A percentile compares a stretch with the other conserved stretches of the same genome.
These are phyloP conservation scores for Corymbia citriodora DNA, from an alignment of 441 rosid species.

Conservation along the genomic window DNA sequence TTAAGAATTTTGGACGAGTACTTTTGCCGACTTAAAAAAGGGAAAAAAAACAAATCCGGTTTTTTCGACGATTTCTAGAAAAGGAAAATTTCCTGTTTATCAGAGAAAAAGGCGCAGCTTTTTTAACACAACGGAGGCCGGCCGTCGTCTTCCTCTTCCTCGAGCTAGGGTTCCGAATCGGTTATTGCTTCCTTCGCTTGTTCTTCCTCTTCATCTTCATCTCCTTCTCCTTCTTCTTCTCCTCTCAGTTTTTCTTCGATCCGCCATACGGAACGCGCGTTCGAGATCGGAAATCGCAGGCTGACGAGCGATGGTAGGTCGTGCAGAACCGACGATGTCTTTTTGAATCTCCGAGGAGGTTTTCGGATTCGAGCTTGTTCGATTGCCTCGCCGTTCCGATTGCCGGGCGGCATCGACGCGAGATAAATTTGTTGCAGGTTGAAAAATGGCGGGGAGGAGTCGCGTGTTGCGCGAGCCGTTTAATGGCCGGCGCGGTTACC, in stretches of 20 bases:
- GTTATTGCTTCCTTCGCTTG: background rate
- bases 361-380: background rate
- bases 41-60: background rate
- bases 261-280: background rate
- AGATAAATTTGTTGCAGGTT: background rate
- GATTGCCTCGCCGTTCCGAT: background rate
- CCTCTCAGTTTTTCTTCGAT: background rate
- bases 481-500: slow-evolving; percentile 59
- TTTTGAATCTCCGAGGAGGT: background rate
- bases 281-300: background rate
- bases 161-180: background rate
- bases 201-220: background rate
- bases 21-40: background rate
- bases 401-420: background rate
- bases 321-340: background rate
- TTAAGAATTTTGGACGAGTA: background rate
- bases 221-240: background rate
- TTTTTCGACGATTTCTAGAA: background rate
- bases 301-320: background rate
- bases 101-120: background rate
- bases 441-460: slow-evolving; percentile 78
- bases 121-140: background rate
- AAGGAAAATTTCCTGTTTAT: background rate
- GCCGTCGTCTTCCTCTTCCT: background rate
- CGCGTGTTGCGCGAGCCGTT: slow-evolving; percentile 59